Conservation (phyloP, 148 eudicot species). For the Chenopodium berlandieri region DNA sequence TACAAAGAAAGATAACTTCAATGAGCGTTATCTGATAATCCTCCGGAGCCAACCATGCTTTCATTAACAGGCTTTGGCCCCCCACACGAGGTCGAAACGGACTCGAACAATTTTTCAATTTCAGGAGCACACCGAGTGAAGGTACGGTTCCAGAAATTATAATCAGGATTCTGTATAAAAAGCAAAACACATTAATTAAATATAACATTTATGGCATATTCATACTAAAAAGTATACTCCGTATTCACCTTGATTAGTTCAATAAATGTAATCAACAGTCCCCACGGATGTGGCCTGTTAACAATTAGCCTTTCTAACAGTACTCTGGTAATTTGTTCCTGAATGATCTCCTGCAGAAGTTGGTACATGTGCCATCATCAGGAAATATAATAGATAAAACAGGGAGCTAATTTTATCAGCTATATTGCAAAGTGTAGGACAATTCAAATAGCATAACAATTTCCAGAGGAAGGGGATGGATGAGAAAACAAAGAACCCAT, state of each 20-base stretch:
- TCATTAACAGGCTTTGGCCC: constrained; percentile 88
- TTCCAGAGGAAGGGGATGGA: not conserved
- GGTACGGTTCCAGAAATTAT: constrained; percentile 80
- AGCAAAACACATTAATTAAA: not conserved
- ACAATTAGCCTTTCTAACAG: constrained; percentile 83
- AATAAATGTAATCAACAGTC: constrained; percentile 83
- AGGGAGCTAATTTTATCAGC: not conserved
- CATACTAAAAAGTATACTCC: not conserved
- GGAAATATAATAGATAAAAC: not conserved
- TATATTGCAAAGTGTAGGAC: not conserved
- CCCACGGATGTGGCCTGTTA: constrained; percentile 97
- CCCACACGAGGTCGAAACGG: constrained; percentile 88
- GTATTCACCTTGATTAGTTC: constrained; percentile 83
- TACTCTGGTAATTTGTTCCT: constrained; percentile 96
- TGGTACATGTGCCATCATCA: not conserved
- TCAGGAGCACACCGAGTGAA: constrained; percentile 95
- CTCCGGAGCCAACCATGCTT: constrained; percentile 58
- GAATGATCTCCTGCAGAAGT: constrained; percentile 65
- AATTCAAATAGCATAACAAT: not conserved
- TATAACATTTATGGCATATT: not conserved
- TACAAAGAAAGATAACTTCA: not conserved
- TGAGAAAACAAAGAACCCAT: not conserved
- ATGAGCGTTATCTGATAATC: constrained; percentile 51
- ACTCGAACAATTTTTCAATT: constrained; percentile 85
- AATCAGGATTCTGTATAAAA: constrained; percentile 66